phyloP scores from a whole-genome alignment of 78 protist species.

The Capsaspora owczarzaki region DNA sequence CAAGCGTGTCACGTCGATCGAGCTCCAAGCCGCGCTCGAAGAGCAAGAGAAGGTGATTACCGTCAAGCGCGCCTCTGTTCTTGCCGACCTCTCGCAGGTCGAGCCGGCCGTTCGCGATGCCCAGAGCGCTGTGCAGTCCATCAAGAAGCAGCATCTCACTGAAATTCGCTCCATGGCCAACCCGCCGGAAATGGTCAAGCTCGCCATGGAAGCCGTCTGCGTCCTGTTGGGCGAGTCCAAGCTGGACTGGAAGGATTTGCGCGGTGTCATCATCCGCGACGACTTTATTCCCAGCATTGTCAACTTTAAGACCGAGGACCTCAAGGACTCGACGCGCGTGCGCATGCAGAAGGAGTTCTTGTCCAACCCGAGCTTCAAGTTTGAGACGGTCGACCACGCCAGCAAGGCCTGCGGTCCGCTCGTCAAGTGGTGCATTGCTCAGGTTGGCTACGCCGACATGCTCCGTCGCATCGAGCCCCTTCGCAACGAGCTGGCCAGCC shows the following conservation, averaged over 20 bases:
- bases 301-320: constrained; percentile 58
- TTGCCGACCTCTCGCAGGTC: constrained; percentile 4
- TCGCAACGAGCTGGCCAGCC: not conserved
- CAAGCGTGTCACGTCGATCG: constrained; percentile 42
- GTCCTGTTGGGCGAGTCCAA: constrained; percentile 53
- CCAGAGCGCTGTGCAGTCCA: constrained; percentile 24
- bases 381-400: constrained; percentile 43
- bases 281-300: constrained; percentile 40
- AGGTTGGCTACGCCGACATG: constrained; percentile 43
- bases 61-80: constrained; percentile 34
- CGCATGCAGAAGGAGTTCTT: constrained; percentile 15
- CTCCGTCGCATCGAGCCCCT: constrained; percentile 46
- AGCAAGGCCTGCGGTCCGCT: constrained; percentile 61
- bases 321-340: constrained; percentile 16
- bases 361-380: constrained; percentile 28
- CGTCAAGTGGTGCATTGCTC: constrained; percentile 78
- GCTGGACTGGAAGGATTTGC: constrained; percentile 16
- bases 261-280: constrained; percentile 26
- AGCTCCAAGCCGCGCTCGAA: constrained; percentile 39
- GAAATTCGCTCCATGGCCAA: constrained; percentile 41
- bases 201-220: constrained; percentile 67
- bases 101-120: constrained; percentile 40
- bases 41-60: not conserved
- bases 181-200: constrained; percentile 56
- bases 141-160: constrained; percentile 44